Evolutionary conservation across 345 rosid genomes (phyloP), one percentile per base, ranked within the genome.

Genomic region (Atalantia buxifolia): DNA sequence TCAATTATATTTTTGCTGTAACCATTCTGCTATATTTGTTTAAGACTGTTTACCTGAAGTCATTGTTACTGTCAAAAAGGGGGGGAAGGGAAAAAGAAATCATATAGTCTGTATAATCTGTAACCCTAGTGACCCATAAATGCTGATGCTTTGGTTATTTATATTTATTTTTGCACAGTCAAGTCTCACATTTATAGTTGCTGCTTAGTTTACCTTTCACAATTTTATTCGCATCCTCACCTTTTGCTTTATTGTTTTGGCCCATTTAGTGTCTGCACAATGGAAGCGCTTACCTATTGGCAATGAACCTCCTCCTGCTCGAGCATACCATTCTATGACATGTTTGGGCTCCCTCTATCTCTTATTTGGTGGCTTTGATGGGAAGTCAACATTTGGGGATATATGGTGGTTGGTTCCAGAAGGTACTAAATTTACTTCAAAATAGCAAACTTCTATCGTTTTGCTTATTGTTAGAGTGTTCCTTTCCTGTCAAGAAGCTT

Each of bases 381-480:
- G 99, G 80, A 96, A 96, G 85, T 83, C 86, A 33, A 94, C 97
- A 50, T 96, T 86, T 71, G 97, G 92, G 69, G 98, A 96, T 90
- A 67, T 94, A 12, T 96, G 98, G 99, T 96, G 98, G 97, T 75
- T 94, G 90, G 98, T 89, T 81, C 90, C 97, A 6, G 98, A 94
- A 92, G 99, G 98, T 96, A 88, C 63, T 48, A 62, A 40, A 69
- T 57, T 53, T 62, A 56, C 72, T 66, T 67, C 71, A 35, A 6
- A 9, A 36, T 71, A 28, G 53, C 35, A 24, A 9, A 25, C 61
- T 27, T 21, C 16, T 19, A 18, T 66, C 40, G 7, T 56, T 65
- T 71, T 25, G 28, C 31, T 19, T 69, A 13, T 55, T 56, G 50
- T 35, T 57, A 4, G 76, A 66, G 56, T 33, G 27, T 27, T n/a